Evolutionary conservation across 352 stramenopile species (phyloP).

Genomic region (Bremia lactucae): DNA sequence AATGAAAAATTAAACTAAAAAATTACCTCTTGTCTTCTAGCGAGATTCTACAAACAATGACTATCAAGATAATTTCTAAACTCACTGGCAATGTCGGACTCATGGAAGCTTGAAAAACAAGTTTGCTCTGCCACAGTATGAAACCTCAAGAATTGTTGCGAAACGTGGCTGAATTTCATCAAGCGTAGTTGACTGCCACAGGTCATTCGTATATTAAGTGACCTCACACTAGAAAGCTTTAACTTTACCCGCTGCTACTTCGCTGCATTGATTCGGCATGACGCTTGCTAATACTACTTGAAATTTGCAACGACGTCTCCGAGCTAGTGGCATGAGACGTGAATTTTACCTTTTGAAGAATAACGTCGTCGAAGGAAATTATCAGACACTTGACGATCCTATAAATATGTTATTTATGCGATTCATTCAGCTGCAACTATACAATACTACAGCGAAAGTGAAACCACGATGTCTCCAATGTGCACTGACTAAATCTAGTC

Average conservation of each 20-base stretch:
- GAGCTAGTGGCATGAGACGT: slow-evolving; percentile 2
- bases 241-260: slow-evolving; percentile 3
- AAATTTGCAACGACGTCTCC: neutral
- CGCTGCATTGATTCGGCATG: slow-evolving; percentile 13
- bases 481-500: slow-evolving; percentile 10
- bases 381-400: too few species aligned
- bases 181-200: slow-evolving; percentile 10
- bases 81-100: slow-evolving; percentile 20
- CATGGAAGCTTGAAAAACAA: slow-evolving; percentile 13
- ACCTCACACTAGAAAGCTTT: slow-evolving; percentile 3
- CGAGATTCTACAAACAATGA: slow-evolving; percentile 52
- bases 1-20: too few species aligned
- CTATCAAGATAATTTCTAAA: slow-evolving; percentile 34
- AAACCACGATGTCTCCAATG: too few species aligned
- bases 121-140: slow-evolving; percentile 37
- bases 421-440: neutral
- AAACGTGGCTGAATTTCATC: slow-evolving; percentile 41
- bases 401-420: neutral
- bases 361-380: slow-evolving; percentile 2
- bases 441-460: too few species aligned
- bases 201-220: too few species aligned
- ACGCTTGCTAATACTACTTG: slow-evolving; percentile 1
- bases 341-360: neutral
- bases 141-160: slow-evolving; percentile 43
- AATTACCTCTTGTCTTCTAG: slow-evolving; percentile 31